Evolutionary conservation across 805 yeast species (phyloP), one percentile per base, ranked within the genome.

Genomic region (Grigorovia humatica): DNA sequence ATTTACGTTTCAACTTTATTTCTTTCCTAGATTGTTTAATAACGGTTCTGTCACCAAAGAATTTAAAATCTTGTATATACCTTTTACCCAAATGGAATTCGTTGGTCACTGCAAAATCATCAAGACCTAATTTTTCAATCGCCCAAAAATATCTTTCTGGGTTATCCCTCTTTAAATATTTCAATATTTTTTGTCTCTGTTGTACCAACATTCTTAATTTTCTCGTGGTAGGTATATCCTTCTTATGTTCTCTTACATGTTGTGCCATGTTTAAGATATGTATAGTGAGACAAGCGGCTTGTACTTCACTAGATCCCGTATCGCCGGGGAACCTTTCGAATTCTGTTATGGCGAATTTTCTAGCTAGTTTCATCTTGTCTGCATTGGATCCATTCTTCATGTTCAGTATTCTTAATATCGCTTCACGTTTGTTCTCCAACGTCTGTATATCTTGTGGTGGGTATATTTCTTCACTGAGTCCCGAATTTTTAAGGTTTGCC

Each of bases 281-380:
- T 48, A 88, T 83, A 0, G 98, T 88, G 71, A 83, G 71, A 29
- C 87, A 77, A 2, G 97, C 98, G 1, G 98, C 96, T 69, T 90
- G 97, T 27, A 90, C 96, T 70, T 91, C 98, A 50, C 95, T 81
- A 1, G 96, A 87, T 2, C 96, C 97, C 0, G 96, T 87, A 66
- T 93, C 98, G 50, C 96, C 96, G 46, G 82, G 88, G 56, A 77
- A 75, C 61, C 96, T 76, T 59, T 80, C 82, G 68, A 91, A 90
- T 70, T 91, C 97, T 59, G 77, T 70, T 48, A 80, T 75, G 1
- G 97, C 96, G 46, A 84, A 66, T 46, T 70, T 70, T 1, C 80
- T 72, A 30, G 88, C 85, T 57, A 79, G 65, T 57, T 79, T 78
- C 60, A 76, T 72, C 52, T 74, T 73, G 56, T 86, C 89, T 18